Conservation (phyloP, 1,284 basidiomycete genomes). For the Trametes pubescens region DNA sequence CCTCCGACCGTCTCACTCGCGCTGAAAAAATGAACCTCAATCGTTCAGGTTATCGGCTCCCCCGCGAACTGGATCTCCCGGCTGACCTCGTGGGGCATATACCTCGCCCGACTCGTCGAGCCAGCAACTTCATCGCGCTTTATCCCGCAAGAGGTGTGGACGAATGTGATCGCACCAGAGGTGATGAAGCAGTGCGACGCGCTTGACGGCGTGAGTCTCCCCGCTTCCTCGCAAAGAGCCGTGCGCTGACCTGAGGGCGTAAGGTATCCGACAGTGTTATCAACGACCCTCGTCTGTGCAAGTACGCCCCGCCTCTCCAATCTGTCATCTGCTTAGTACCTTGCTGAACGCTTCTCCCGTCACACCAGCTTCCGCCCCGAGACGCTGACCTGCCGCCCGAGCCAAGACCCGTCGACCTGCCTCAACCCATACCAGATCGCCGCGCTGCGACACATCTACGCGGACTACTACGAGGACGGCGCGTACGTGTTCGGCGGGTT, state of each 20-base stretch:
- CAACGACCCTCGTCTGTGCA: slow-evolving; percentile 44
- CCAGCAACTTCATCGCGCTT: slow-evolving; percentile 33
- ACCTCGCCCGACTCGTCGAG: slow-evolving; percentile 34
- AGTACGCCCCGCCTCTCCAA: slow-evolving; percentile 18
- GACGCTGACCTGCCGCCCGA: slow-evolving; percentile 40
- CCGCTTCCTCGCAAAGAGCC: background rate
- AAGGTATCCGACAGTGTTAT: slow-evolving; percentile 44
- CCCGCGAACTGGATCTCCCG: slow-evolving; percentile 40
- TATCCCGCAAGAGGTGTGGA: slow-evolving; percentile 37
- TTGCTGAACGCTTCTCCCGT: too few relatives aligned
- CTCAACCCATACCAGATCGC: slow-evolving; percentile 44
- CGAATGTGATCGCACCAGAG: slow-evolving; percentile 37
- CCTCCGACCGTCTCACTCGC: background rate
- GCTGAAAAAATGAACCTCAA: slow-evolving; percentile 5
- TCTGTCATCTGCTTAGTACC: too few relatives aligned
- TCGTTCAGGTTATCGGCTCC: slow-evolving; percentile 37
- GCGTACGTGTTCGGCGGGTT: slow-evolving; percentile 38
- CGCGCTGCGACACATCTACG: slow-evolving; percentile 44
- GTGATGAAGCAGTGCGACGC: slow-evolving; percentile 43
- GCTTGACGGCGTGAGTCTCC: slow-evolving; percentile 40
- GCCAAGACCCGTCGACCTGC: slow-evolving; percentile 40
- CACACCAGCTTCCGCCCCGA: slow-evolving; percentile 40
- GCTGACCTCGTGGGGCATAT: slow-evolving; percentile 35
- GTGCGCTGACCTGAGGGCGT: slow-evolving; percentile 2
- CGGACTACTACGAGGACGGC: slow-evolving; percentile 41